Evolutionary conservation across 2,329 filamentous ascomycete genomes (phyloP).

Genomic region (Paracorniculantispora psalliotae): DNA sequence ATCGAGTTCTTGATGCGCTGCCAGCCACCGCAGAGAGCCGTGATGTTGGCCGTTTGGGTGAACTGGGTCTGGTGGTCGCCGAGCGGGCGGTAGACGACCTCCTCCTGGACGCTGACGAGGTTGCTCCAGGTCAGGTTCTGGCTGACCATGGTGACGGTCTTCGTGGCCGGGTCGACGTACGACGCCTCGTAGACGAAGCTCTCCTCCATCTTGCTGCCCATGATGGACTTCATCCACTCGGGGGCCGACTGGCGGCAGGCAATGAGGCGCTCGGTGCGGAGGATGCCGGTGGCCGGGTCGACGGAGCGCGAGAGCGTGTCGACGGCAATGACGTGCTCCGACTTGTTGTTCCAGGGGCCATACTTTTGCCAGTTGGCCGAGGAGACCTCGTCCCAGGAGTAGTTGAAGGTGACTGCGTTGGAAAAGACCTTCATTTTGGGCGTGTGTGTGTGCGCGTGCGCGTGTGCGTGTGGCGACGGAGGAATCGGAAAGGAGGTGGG

Average conservation of each 20-base stretch:
- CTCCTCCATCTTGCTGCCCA: slow-evolving; percentile 69
- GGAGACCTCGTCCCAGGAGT: slow-evolving; percentile 98
- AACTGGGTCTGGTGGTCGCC: slow-evolving; percentile 65
- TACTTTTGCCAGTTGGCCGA: slow-evolving; percentile 99
- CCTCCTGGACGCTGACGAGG: slow-evolving; percentile 86
- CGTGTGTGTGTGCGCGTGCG: no score
- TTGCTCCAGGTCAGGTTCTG: slow-evolving; percentile 93
- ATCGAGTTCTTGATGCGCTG: slow-evolving; percentile 95
- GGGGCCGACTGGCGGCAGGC: slow-evolving; percentile 61
- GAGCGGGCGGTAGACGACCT: slow-evolving; percentile 74
- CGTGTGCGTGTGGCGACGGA: slow-evolving; percentile 19
- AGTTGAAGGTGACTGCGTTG: slow-evolving; percentile 84
- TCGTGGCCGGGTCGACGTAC: slow-evolving; percentile 78
- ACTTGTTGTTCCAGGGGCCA: slow-evolving; percentile 97
- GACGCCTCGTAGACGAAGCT: slow-evolving; percentile 92
- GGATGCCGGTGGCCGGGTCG: slow-evolving; percentile 53
- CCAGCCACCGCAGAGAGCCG: slow-evolving; percentile 92
- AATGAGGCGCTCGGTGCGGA: slow-evolving; percentile 58
- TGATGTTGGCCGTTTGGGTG: slow-evolving; percentile 85
- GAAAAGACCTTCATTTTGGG: slow-evolving; percentile 87
- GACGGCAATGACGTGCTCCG: slow-evolving; percentile 92
- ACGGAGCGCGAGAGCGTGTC: slow-evolving; percentile 76
- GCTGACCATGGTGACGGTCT: slow-evolving; percentile 94
- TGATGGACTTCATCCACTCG: slow-evolving; percentile 73
- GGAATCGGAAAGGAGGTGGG: not conserved